Evolutionary conservation across 163 green algal genomes (phyloP), one percentile per base, ranked within the genome.

Genomic region (Trebouxia gelatinosa): DNA sequence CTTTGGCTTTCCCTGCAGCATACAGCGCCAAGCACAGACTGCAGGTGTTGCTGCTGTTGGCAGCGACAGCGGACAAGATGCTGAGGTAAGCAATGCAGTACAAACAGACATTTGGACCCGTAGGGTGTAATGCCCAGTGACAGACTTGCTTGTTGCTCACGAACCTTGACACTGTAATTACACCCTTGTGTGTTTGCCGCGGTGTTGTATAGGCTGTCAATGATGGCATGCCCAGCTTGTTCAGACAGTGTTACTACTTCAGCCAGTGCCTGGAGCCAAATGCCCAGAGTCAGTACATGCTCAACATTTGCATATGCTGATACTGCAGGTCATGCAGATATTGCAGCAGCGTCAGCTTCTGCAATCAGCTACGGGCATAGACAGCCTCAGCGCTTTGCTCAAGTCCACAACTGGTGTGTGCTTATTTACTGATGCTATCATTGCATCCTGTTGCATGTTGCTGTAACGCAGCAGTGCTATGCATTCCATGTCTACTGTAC

Each of bases 261-360:
- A n/a, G n/a, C n/a, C n/a, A n/a, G n/a, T n/a, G n/a, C n/a, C n/a
- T n/a, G n/a, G n/a, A n/a, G n/a, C n/a, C n/a, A n/a, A n/a, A n/a
- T n/a, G n/a, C n/a, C n/a, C n/a, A n/a, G n/a, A n/a, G n/a, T n/a
- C n/a, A n/a, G n/a, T n/a, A n/a, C n/a, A n/a, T n/a, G n/a, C n/a
- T n/a, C n/a, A n/a, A n/a, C n/a, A n/a, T n/a, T n/a, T n/a, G n/a
- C n/a, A n/a, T n/a, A n/a, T n/a, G n/a, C n/a, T n/a, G n/a, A n/a
- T n/a, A n/a, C 35, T 72, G 64, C 64, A 72, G 64, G 64, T 72
- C 23, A 72, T 72, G 35, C 35, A 32, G 19, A 19, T 32, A 23
- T n/a, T 72, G 64, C 64, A 72, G n/a, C 35, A 72, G 64, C 64
- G 50, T 21, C 37, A 72, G 35, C 6, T 72, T 21, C 35, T 72